These are phyloP conservation scores for Colletotrichum sp. DNA, from an alignment of 2,329 filamentous ascomycete genomes.

Conservation along the genomic window DNA sequence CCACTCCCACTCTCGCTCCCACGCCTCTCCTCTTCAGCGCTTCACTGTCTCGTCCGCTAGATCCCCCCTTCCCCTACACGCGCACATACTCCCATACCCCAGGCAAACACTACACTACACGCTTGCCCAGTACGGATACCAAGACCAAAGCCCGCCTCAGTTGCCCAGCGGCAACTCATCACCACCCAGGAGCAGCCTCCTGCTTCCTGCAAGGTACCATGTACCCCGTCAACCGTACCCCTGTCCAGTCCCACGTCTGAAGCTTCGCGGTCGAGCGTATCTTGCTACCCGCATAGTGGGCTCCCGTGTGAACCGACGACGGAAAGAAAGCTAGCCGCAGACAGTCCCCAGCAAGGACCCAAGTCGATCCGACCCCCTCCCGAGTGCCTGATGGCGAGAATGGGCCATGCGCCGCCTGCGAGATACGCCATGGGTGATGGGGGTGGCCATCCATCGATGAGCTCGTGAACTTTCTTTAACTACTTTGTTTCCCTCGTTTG, in stretches of 20 bases:
- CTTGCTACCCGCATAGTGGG: conserved; percentile 21
- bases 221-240: conserved; percentile 5
- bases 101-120: not conserved
- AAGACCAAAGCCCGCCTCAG: not conserved
- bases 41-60: conserved; percentile 1
- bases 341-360: conserved; percentile 21
- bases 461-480: conserved; percentile 18
- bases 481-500: conserved; percentile 27
- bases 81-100: not conserved
- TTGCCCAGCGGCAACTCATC: not conserved
- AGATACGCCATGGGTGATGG: not conserved
- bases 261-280: conserved; percentile 23
- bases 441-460: not conserved
- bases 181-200: not conserved
- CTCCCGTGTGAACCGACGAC: conserved; percentile 22
- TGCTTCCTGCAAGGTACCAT: not conserved
- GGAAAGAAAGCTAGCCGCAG: conserved; percentile 24
- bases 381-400: conserved; percentile 6
- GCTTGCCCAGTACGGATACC: not conserved
- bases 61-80: conserved; percentile 7
- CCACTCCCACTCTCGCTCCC: not conserved
- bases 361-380: conserved; percentile 17
- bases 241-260: conserved; percentile 12
- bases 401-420: conserved; percentile 9
- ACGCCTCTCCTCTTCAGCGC: not conserved